phyloP scores from a whole-genome alignment of 2,329 filamentous ascomycete species.

The Zymoseptoria crescenta region DNA sequence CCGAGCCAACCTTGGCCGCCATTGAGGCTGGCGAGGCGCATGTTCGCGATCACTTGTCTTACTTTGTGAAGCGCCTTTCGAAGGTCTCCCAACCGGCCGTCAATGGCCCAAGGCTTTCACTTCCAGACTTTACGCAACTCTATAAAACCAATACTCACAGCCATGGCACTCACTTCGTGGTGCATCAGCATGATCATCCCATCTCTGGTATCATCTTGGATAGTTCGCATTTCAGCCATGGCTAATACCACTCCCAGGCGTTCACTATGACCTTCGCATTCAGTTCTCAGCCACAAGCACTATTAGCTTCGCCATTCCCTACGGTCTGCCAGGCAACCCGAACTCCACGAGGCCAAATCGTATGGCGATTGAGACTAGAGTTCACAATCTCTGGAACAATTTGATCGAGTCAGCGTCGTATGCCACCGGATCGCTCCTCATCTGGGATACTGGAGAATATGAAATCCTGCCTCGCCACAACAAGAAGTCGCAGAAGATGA shows the following conservation, averaged over 20 bases:
- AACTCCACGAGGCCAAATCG: slow-evolving; percentile 33
- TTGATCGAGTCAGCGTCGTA: slow-evolving; percentile 38
- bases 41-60: slow-evolving; percentile 42
- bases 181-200: slow-evolving; percentile 68
- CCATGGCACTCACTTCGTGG: slow-evolving; percentile 50
- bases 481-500: slow-evolving; percentile 16
- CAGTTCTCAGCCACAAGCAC: slow-evolving; percentile 62
- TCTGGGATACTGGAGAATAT: slow-evolving; percentile 42
- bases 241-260: slow-evolving; percentile 16
- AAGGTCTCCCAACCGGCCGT: slow-evolving; percentile 21
- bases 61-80: slow-evolving; percentile 39
- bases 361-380: slow-evolving; percentile 40
- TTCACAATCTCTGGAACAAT: slow-evolving; percentile 40
- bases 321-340: slow-evolving; percentile 37
- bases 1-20: slow-evolving; percentile 30
- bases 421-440: slow-evolving; percentile 38
- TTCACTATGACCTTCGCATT: slow-evolving; percentile 55
- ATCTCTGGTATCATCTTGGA: slow-evolving; percentile 44
- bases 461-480: slow-evolving; percentile 28
- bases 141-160: slow-evolving; percentile 42
- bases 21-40: slow-evolving; percentile 46
- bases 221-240: slow-evolving; percentile 34
- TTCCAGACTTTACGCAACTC: slow-evolving; percentile 37
- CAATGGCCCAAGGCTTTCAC: slow-evolving; percentile 30
- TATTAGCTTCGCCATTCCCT: slow-evolving; percentile 47